Percentiles rank a stretch among this genome's conserved stretches.
Evolutionary conservation across 805 yeast genomes (phyloP).

Genomic region (Hanseniaspora singularis): DNA sequence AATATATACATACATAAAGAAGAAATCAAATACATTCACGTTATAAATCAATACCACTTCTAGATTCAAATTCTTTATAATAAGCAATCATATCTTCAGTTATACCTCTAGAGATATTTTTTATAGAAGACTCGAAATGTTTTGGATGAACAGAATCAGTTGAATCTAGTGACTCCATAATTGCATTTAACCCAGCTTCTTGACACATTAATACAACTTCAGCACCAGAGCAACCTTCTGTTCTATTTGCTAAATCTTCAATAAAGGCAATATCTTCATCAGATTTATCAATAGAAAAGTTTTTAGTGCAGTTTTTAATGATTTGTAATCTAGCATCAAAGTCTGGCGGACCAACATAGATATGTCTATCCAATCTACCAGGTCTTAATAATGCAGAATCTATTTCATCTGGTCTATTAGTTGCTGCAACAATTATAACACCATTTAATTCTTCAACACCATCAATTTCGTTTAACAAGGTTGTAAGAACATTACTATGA

Average conservation of each 20-base stretch:
- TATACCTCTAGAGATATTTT: slow-evolving; percentile 62
- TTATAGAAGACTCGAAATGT: slow-evolving; percentile 64
- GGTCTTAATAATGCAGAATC: slow-evolving; percentile 92
- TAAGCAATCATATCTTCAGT: slow-evolving; percentile 75
- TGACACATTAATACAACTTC: slow-evolving; percentile 86
- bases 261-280: slow-evolving; percentile 34
- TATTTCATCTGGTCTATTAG: slow-evolving; percentile 86
- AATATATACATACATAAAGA: background rate
- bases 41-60: slow-evolving; percentile 28
- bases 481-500: slow-evolving; percentile 75
- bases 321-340: slow-evolving; percentile 67
- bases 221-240: slow-evolving; percentile 95
- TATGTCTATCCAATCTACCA: slow-evolving; percentile 86
- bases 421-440: slow-evolving; percentile 89
- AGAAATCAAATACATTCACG: background rate
- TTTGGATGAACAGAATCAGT: slow-evolving; percentile 41
- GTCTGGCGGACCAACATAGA: slow-evolving; percentile 90
- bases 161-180: slow-evolving; percentile 55
- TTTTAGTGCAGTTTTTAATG: slow-evolving; percentile 51
- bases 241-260: slow-evolving; percentile 38
- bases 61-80: slow-evolving; percentile 40
- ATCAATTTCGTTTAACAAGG: slow-evolving; percentile 86
- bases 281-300: slow-evolving; percentile 42
- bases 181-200: slow-evolving; percentile 91
- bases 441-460: slow-evolving; percentile 94